These are phyloP conservation scores for Talaromyces verruculosus DNA, from an alignment of 2,329 filamentous ascomycete genomes.

Conservation along the genomic window DNA sequence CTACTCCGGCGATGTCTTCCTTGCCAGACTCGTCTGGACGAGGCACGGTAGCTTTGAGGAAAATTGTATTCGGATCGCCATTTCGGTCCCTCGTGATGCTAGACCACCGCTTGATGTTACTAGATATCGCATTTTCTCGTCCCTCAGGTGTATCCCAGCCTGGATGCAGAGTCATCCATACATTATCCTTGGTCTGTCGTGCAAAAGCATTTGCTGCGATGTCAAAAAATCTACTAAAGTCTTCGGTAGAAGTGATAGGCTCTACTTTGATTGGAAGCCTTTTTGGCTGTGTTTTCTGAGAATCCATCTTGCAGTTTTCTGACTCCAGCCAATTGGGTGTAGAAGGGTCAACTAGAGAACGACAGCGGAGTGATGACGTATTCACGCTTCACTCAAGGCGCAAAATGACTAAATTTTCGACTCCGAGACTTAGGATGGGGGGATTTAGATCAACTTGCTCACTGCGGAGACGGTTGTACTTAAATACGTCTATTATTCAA, in stretches of 20 bases:
- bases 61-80: neutral
- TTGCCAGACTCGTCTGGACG: neutral
- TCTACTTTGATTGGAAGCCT: neutral
- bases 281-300: neutral
- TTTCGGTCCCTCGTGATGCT: neutral
- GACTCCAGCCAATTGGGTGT: neutral
- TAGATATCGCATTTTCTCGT: neutral
- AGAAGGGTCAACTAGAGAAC: no score
- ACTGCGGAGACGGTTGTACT: neutral
- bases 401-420: neutral
- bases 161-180: neutral
- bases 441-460: neutral
- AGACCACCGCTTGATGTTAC: neutral
- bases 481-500: neutral
- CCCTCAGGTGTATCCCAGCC: constrained; percentile 7
- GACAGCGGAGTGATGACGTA: neutral
- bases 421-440: no score
- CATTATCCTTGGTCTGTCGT: neutral
- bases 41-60: constrained; percentile 2
- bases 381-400: neutral
- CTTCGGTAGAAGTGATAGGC: neutral
- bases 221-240: constrained; percentile 4
- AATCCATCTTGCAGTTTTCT: neutral
- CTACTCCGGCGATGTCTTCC: constrained; percentile 2
- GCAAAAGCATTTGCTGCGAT: neutral